These are phyloP conservation scores for Populus trichocarpa DNA, from an alignment of 441 rosid species.

Conservation along the genomic window DNA sequence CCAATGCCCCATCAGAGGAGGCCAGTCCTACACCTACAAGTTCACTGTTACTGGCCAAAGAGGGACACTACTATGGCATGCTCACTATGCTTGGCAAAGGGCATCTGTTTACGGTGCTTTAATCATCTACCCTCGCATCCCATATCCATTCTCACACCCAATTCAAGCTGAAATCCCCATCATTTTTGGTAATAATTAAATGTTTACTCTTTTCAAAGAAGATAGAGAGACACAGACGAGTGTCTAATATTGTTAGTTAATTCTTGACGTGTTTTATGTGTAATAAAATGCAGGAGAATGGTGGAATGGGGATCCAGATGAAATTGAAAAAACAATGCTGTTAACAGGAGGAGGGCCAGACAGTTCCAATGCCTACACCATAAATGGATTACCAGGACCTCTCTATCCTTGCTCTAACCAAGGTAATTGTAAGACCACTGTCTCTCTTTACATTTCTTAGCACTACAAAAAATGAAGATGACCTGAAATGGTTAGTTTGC, in stretches of 20 bases:
- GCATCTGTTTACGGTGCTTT: slow-evolving; percentile 66
- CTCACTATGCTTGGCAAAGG: slow-evolving; percentile 66
- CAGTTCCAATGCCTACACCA: slow-evolving; percentile 50
- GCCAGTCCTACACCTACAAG: slow-evolving; percentile 49
- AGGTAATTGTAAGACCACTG: slow-evolving; percentile 30
- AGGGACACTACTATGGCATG: slow-evolving; percentile 66
- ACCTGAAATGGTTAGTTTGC: background rate
- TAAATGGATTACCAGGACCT: slow-evolving; percentile 68
- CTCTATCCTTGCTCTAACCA: slow-evolving; percentile 53
- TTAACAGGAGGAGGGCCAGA: slow-evolving; percentile 41
- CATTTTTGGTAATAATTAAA: slow-evolving; percentile 40
- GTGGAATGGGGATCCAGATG: slow-evolving; percentile 60
- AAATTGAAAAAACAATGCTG: slow-evolving; percentile 44
- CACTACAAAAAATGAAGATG: background rate
- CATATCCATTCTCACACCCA: slow-evolving; percentile 46
- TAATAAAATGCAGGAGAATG: slow-evolving; percentile 42
- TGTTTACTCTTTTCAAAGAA: background rate
- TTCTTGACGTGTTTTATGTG: background rate
- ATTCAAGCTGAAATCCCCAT: slow-evolving; percentile 54
- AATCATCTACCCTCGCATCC: slow-evolving; percentile 50
- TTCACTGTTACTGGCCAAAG: slow-evolving; percentile 50
- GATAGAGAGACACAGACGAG: background rate
- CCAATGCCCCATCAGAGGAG: slow-evolving; percentile 58
- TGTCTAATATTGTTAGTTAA: background rate
- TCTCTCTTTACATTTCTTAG: background rate